phyloP scores from a whole-genome alignment of 208 protist genomes.

The Trypanosomatidae sp. region DNA sequence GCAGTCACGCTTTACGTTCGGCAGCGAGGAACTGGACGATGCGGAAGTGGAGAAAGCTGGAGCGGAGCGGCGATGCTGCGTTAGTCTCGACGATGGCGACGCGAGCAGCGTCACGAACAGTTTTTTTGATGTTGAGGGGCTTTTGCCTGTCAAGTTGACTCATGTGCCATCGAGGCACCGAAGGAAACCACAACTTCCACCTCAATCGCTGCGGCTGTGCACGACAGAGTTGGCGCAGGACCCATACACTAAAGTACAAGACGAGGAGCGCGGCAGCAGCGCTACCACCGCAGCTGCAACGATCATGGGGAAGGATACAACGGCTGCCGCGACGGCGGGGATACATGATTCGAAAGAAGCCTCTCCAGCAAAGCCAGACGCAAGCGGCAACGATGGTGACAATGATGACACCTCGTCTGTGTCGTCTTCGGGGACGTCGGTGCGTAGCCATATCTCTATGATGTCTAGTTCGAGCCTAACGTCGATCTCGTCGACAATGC shows the following conservation, averaged over 20 bases:
- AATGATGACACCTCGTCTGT: constrained; percentile 19
- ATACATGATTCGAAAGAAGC: background rate
- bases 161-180: background rate
- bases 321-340: background rate
- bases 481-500: background rate
- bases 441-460: background rate
- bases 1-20: constrained; percentile 3
- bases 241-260: background rate
- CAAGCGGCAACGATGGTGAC: background rate
- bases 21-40: constrained; percentile 7
- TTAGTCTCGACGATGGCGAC: constrained; percentile 6
- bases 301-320: background rate
- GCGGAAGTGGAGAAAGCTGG: background rate
- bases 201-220: background rate
- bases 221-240: background rate
- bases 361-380: background rate
- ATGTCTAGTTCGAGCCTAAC: background rate
- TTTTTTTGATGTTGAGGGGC: background rate
- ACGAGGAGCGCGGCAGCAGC: background rate
- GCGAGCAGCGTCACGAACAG: background rate
- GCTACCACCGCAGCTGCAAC: background rate
- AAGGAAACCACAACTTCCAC: no score
- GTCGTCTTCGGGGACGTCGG: constrained; percentile 3
- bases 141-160: background rate
- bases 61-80: background rate